Evolutionary conservation across 225 moss, liverwort and hornwort genomes (phyloP), one percentile per base, ranked within the genome.

Genomic region (Polytrichum commune): DNA sequence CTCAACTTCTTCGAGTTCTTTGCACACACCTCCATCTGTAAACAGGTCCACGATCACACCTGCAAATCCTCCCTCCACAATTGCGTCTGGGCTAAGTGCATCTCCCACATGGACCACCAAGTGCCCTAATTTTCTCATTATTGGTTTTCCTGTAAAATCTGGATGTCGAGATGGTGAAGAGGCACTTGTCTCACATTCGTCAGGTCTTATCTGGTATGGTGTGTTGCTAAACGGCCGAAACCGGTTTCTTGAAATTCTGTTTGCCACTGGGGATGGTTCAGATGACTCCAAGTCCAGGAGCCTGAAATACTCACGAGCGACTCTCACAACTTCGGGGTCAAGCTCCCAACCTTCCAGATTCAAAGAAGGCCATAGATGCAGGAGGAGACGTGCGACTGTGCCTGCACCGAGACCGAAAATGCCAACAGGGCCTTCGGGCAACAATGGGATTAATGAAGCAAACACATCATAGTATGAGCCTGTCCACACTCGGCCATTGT

Each of bases 281-380:
- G 65, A 67, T 22, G 67, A 71, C 74, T 90, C 87, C 28, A 90
- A 74, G 60, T 88, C 79, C 23, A 70, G n/a, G 23, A 90, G 83
- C 29, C 81, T 79, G 68, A 90, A 90, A 63, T 85, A 88, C 5
- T 83, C 71, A 27, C 90, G 88, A 30, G 70, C 88, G 13, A 90
- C 75, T 55, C 81, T 81, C 10, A 88, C 75, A 4, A 90, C 90
- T 73, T 90, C 83, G 6, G 85, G 58, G 74, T 90, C 90, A 23
- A 90, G 65, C 80, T 88, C 90, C 88, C 90, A 90, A 29, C 88
- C 88, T 76, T 90, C 79, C 66, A 85, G 73, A 56, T 77, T 75
- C 79, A 85, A 75, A 24, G 73, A 72, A 28, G 88, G 85, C 79
- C 83, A 88, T 5, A 80, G 53, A 64, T 84, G 81, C 22, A 88